Base-by-base conservation (phyloP, 2,329 filamentous ascomycete species). In the Penicillium paneum region DNA sequence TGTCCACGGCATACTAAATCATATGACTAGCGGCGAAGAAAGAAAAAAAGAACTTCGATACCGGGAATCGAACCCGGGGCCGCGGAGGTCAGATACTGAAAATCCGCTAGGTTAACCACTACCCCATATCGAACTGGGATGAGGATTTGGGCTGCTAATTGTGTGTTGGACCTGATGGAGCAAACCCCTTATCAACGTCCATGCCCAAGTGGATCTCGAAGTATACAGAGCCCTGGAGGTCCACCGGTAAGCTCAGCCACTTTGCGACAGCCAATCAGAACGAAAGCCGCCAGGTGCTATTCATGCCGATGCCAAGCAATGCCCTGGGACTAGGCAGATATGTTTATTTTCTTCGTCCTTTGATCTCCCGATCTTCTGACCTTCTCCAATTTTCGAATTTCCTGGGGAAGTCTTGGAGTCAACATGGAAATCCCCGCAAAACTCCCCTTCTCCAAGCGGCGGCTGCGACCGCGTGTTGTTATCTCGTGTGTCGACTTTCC, bases 361-460 rank as follows among this genome's bases (percentile, higher is more conserved):
- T 24, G 19, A 26, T 45, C 29, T 17, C 12, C 12, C 12, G 32
- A 28, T 17, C 13, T 41, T 28, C 39, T 29, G 28, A 45, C 31
- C 28, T 19, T 47, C 17, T 7, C 5, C 32, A 10, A 29, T 8
- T 19, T 15, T 21, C n/a, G 3, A 13, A 8, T 32, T 31, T 43
- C 29, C 38, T 21, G 38, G 41, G 26, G 38, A 36, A 28, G 6
- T 34, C 17, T 19, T 34, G 6, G 8, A 39, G 21, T 35, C 29
- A 24, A 31, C 1, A 65, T 65, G 63, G 62, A 60, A 47, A 35
- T 65, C 24, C 71, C 71, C 19, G 56, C 60, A 38, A 80, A 79
- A 63, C 70, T 81, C 60, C 79, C 79, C 40, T 82, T 82, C 69
- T 80, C 79, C 19, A 81, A 80, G 69, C 79, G 78, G 65, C 74